Evolutionary conservation across 1,284 basidiomycete species (phyloP).

Genomic region (Apiotrichum akiyoshidainum): DNA sequence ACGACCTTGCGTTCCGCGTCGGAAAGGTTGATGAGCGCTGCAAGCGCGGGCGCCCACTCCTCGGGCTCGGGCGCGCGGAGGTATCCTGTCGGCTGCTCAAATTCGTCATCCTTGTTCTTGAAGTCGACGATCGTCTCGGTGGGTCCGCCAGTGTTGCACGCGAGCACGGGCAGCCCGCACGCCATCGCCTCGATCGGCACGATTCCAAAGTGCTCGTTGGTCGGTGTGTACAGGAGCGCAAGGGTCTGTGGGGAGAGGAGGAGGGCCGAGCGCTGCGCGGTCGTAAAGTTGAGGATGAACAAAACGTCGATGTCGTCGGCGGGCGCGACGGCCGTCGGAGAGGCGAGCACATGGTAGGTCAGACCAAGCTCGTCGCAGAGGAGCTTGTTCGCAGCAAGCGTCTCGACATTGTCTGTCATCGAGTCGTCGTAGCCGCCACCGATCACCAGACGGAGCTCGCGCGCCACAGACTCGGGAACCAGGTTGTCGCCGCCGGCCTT

Average conservation of each 20-base stretch:
- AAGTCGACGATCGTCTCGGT: slow-evolving; percentile 77
- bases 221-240: slow-evolving; percentile 85
- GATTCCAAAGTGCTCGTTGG: slow-evolving; percentile 96
- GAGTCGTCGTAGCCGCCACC: slow-evolving; percentile 76
- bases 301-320: slow-evolving; percentile 61
- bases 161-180: slow-evolving; percentile 83
- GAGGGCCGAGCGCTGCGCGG: slow-evolving; percentile 70
- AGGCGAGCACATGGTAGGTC: slow-evolving; percentile 56
- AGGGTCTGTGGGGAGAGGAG: slow-evolving; percentile 63
- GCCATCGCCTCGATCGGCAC: slow-evolving; percentile 94
- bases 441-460: slow-evolving; percentile 62
- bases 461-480: slow-evolving; percentile 25
- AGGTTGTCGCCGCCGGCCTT: slow-evolving; percentile 22
- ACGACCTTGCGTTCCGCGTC: slow-evolving; percentile 56
- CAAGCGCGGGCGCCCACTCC: slow-evolving; percentile 67
- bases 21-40: slow-evolving; percentile 60
- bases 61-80: slow-evolving; percentile 61
- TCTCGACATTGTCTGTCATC: slow-evolving; percentile 66
- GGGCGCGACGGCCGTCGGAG: slow-evolving; percentile 49
- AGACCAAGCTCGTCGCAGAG: slow-evolving; percentile 55
- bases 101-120: neutral
- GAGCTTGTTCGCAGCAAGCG: slow-evolving; percentile 60
- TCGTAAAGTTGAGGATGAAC: slow-evolving; percentile 83
- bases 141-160: slow-evolving; percentile 85
- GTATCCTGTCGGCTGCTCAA: slow-evolving; percentile 60